Conservation (phyloP, 2,329 filamentous ascomycete genomes). For the Sclerotinia borealis region DNA sequence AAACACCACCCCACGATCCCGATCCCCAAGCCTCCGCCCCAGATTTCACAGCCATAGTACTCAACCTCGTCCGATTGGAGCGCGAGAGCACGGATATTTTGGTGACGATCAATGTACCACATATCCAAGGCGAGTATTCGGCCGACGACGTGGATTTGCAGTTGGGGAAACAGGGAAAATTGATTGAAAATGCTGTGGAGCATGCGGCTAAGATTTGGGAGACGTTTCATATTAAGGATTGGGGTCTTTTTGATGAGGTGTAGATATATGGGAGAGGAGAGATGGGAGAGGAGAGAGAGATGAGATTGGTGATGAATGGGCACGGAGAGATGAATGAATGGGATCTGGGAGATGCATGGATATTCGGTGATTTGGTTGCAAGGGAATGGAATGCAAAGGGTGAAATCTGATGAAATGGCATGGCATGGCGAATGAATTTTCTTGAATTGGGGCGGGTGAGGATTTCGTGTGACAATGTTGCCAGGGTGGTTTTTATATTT, state of each 20-base stretch:
- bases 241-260: constrained; percentile 53
- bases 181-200: constrained; percentile 64
- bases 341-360: neutral
- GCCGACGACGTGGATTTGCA: constrained; percentile 65
- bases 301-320: too few species aligned
- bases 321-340: too few species aligned
- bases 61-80: constrained; percentile 72
- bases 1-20: constrained; percentile 40
- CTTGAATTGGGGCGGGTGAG: neutral
- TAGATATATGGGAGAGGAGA: constrained; percentile 15
- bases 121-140: constrained; percentile 68
- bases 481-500: neutral
- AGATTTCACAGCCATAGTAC: constrained; percentile 66
- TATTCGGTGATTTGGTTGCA: neutral
- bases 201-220: constrained; percentile 63
- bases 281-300: neutral
- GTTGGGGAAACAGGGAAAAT: constrained; percentile 57
- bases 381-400: too few species aligned
- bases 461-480: neutral
- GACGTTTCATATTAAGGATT: constrained; percentile 73
- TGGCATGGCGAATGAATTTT: neutral
- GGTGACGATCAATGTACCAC: constrained; percentile 82
- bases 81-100: constrained; percentile 73
- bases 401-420: neutral
- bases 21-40: constrained; percentile 32